A percentile compares a stretch with the other conserved stretches of the same genome.
phyloP scores from a whole-genome alignment of 2,329 filamentous ascomycete species.

The Neonectria hederae region DNA sequence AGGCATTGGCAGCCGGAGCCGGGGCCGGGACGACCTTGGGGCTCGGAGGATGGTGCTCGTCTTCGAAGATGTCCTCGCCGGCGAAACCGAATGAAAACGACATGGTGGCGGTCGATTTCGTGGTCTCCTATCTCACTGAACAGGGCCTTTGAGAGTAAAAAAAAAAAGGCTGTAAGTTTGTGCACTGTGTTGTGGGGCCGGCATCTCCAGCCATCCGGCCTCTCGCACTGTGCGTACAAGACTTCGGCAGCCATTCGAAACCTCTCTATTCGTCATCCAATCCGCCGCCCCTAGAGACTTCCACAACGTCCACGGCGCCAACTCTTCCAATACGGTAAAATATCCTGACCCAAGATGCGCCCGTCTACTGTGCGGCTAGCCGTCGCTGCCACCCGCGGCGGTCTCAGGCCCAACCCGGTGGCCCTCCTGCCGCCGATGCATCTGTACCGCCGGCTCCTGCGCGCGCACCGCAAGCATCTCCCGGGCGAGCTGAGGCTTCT shows the following conservation, averaged over 20 bases:
- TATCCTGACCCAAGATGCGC: constrained; percentile 38
- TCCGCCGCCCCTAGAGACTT: not conserved
- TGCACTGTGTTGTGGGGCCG: constrained; percentile 43
- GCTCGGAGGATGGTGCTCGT: constrained; percentile 43
- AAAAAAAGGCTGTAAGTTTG: constrained; percentile 36
- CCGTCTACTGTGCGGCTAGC: constrained; percentile 46
- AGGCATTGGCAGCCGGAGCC: constrained; percentile 53
- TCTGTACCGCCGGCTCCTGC: constrained; percentile 86
- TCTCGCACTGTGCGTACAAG: constrained; percentile 33
- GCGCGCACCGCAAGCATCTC: constrained; percentile 84
- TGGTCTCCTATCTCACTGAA: not conserved
- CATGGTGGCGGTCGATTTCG: constrained; percentile 41
- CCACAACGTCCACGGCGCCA: not conserved
- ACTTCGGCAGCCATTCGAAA: constrained; percentile 15
- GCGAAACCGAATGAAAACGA: constrained; percentile 70
- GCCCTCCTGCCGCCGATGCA: constrained; percentile 88
- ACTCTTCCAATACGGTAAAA: not conserved
- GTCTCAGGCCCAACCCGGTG: constrained; percentile 55
- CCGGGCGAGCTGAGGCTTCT: constrained; percentile 79
- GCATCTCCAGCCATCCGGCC: constrained; percentile 9
- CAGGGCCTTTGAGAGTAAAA: not conserved
- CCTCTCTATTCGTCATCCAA: constrained; percentile 20
- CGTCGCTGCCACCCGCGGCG: constrained; percentile 48
- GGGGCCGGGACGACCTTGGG: constrained; percentile 35
- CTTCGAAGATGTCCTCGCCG: constrained; percentile 69